Conservation (phyloP, 2,329 filamentous ascomycete genomes). For the Nakataea oryzae region DNA sequence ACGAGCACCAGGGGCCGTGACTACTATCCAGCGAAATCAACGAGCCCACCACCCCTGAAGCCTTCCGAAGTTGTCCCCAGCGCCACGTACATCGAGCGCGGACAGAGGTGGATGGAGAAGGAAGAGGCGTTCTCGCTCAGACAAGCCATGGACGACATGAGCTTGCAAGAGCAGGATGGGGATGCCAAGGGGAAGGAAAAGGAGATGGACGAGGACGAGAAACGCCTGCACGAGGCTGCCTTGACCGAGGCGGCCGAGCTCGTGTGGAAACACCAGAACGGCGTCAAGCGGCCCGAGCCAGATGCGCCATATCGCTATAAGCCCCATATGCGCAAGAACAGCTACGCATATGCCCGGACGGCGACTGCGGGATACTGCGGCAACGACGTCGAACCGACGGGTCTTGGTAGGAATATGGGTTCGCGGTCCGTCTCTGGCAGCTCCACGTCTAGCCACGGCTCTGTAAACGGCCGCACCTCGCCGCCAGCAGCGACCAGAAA, state of each 20-base stretch:
- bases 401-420: constrained; percentile 29
- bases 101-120: constrained; percentile 70
- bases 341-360: constrained; percentile 57
- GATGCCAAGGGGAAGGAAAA: constrained; percentile 35
- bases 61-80: constrained; percentile 54
- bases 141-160: constrained; percentile 64
- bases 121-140: constrained; percentile 63
- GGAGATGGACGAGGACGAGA: constrained; percentile 40
- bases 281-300: constrained; percentile 41
- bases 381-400: constrained; percentile 32
- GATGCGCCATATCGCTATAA: constrained; percentile 58
- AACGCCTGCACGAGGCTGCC: constrained; percentile 56
- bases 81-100: constrained; percentile 62
- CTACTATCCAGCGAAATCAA: constrained; percentile 36
- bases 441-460: constrained; percentile 36
- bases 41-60: constrained; percentile 29
- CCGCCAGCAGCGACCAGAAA: constrained; percentile 5
- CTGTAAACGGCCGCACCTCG: constrained; percentile 16
- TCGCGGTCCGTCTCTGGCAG: constrained; percentile 40
- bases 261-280: constrained; percentile 66
- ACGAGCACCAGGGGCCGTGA: constrained; percentile 34
- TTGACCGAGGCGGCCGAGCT: constrained; percentile 70
- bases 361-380: constrained; percentile 45
- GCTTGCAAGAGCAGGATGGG: constrained; percentile 45
- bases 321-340: constrained; percentile 58